Conservation (phyloP, 306 rosid genomes). For the Vigna mungo region DNA sequence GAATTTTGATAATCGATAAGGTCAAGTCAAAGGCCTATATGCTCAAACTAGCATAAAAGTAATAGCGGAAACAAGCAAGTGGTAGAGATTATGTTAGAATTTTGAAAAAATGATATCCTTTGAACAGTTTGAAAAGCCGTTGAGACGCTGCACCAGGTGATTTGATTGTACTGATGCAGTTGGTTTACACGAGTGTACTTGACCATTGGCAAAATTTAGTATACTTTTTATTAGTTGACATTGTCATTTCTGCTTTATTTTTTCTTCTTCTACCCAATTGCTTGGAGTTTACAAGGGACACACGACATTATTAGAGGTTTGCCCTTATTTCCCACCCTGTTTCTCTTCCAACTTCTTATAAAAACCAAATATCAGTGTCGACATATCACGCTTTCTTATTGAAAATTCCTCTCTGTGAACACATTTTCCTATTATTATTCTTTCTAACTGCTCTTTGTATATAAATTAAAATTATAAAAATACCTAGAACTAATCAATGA, state of each 20-base stretch:
- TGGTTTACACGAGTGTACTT: slow-evolving; percentile 10
- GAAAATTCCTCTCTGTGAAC: no score
- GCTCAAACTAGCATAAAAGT: background rate
- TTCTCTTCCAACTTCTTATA: background rate
- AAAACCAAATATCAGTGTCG: background rate
- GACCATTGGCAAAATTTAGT: slow-evolving; percentile 44
- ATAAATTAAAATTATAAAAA: no score
- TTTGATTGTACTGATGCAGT: slow-evolving; percentile 8
- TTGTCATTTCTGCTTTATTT: background rate
- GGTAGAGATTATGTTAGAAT: slow-evolving; percentile 37
- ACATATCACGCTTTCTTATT: background rate
- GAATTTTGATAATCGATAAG: background rate
- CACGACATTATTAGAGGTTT: background rate
- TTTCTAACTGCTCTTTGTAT: no score
- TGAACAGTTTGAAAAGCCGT: slow-evolving; percentile 39
- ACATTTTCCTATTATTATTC: no score
- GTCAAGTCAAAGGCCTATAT: slow-evolving; percentile 44
- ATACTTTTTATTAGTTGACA: slow-evolving; percentile 46
- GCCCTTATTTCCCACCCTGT: background rate
- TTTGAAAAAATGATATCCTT: slow-evolving; percentile 26
- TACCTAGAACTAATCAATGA: no score
- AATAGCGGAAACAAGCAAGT: background rate
- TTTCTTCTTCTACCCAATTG: background rate
- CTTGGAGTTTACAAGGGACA: slow-evolving; percentile 31
- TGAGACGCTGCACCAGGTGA: background rate